Conservation (phyloP, 805 yeast species). For the Geotrichum ghanense region DNA sequence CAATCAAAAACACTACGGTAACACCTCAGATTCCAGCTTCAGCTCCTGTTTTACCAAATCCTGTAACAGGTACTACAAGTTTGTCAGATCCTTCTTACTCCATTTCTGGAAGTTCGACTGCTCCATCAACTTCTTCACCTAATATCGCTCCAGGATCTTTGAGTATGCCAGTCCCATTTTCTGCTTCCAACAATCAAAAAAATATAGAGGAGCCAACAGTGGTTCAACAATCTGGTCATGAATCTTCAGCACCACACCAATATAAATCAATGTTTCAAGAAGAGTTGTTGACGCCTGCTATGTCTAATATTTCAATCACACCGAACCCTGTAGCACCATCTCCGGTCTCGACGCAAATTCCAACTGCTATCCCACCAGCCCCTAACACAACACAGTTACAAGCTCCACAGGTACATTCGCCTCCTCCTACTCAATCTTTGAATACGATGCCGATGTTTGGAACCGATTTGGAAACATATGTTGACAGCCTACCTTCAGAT, state of each 20-base stretch:
- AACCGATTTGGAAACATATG: constrained; percentile 62
- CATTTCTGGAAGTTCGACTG: not conserved
- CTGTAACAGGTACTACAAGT: not conserved
- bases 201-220: not conserved
- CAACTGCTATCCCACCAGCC: too few species aligned
- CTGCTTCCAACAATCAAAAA: not conserved
- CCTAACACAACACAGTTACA: too few species aligned
- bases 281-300: not conserved
- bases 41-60: not conserved
- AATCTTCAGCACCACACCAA: not conserved
- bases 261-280: not conserved
- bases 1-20: not conserved
- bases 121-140: not conserved
- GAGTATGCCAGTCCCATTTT: not conserved
- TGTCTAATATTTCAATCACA: too few species aligned
- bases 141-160: not conserved
- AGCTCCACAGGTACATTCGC: not conserved
- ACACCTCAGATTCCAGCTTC: not conserved
- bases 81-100: not conserved
- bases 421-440: constrained; percentile 17
- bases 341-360: too few species aligned
- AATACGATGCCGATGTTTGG: constrained; percentile 55
- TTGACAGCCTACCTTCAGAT: constrained; percentile 46
- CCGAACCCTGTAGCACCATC: too few species aligned
- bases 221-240: not conserved